Evolutionary conservation across 495 filamentous ascomycete species (phyloP).

Genomic region (Cenococcum geophilum): DNA sequence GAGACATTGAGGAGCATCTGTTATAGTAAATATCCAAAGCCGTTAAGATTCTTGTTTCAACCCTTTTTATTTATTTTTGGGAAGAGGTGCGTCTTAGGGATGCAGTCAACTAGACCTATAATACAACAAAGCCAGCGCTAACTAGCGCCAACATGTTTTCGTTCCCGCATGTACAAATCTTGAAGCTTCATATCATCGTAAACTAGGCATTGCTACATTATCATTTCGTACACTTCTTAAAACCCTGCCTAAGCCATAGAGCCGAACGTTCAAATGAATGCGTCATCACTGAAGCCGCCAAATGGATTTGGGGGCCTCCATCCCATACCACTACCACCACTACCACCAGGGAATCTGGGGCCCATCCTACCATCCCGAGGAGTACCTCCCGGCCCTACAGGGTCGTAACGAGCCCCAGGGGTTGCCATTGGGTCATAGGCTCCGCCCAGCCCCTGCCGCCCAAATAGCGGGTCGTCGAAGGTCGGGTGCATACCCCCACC

Average conservation of each 20-base stretch:
- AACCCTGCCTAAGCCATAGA: neutral
- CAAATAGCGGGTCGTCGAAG: conserved; percentile 89
- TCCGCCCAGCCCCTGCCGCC: conserved; percentile 44
- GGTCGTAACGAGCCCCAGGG: conserved; percentile 70
- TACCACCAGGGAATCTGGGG: conserved; percentile 43
- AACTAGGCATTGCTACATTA: neutral
- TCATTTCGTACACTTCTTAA: neutral
- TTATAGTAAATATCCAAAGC: too few species aligned
- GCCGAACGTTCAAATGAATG: conserved; percentile 54
- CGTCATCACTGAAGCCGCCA: conserved; percentile 58
- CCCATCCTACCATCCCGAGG: conserved; percentile 49
- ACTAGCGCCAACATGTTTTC: too few species aligned
- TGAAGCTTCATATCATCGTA: too few species aligned
- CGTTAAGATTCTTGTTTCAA: too few species aligned
- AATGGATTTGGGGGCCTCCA: conserved; percentile 50
- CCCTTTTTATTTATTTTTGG: too few species aligned
- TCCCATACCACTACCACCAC: conserved; percentile 37
- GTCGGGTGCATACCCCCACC: conserved; percentile 90
- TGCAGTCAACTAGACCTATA: too few species aligned
- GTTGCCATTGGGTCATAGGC: conserved; percentile 51
- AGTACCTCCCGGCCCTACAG: conserved; percentile 65
- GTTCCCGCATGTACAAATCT: too few species aligned
- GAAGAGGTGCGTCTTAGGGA: too few species aligned
- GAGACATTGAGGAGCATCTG: too few species aligned
- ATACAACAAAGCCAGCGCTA: too few species aligned